Evolutionary conservation across 768 basidiomycete species (phyloP), one percentile per base, ranked within the genome.

Genomic region (Gymnopilus dilepis): DNA sequence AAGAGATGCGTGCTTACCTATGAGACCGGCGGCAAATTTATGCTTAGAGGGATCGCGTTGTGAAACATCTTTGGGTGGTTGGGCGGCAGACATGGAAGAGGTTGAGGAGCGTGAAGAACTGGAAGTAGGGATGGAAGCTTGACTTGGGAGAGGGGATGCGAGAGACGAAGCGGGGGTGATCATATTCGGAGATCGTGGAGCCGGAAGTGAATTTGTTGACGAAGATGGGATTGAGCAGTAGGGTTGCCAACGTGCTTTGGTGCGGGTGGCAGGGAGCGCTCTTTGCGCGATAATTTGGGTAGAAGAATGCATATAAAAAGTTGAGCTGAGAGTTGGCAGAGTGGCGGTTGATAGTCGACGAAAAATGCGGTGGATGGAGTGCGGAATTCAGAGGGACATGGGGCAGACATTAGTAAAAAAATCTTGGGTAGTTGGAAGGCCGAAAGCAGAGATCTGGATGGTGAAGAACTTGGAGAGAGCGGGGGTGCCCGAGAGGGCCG

Each of bases 211-310:
- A 53, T 72, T 67, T 24, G 78, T 76, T 45, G 72, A 74, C 24
- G 80, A 75, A 43, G 75, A 75, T 56, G 76, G 70, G 56, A 81
- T 73, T 55, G 85, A 72, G 65, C 79, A 76, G 74, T 92, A 94
- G 66, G 91, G 91, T 77, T 92, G 92, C 91, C 91, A 93, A 68
- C 92, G 88, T 67, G 87, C 79, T 73, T 89, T 79, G 52, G 87
- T 77, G 67, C 90, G 86, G 60, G 89, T 79, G 1, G 86, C 83
- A 63, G 87, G 84, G 43, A 87, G 85, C 38, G 88, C 89, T 80
- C 90, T 78, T 72, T 90, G 89, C 78, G 90, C 84, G 58, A 91
- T 76, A 9, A 86, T 74, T 57, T 84, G 80, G 2, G 75, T 66
- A n/a, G 79, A 58, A 13, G 77, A 72, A 72, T 81, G 77, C 81